A percentile compares a stretch with the other conserved stretches of the same genome.
Conservation (phyloP, 2,329 filamentous ascomycete species). For the Chaetomiaceae sp. region DNA sequence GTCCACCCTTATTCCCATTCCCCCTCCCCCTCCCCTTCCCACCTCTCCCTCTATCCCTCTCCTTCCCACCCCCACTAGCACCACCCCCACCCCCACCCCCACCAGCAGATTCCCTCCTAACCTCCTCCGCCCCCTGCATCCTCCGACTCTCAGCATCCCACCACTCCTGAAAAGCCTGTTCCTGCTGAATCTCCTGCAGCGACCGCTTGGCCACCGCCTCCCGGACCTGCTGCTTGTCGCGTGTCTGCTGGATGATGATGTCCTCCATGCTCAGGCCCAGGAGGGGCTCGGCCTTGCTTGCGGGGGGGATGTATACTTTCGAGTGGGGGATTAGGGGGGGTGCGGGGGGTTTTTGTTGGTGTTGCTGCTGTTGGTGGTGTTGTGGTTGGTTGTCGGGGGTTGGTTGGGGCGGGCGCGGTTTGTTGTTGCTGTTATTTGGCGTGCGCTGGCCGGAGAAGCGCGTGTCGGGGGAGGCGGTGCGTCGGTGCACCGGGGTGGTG, state of each 20-base stretch:
- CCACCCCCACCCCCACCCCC: slow-evolving; percentile 1
- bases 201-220: slow-evolving; percentile 85
- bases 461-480: slow-evolving; percentile 58
- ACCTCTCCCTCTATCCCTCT: slow-evolving; percentile 38
- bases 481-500: slow-evolving; percentile 33
- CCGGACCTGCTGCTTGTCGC: slow-evolving; percentile 74
- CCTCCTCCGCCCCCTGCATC: slow-evolving; percentile 52
- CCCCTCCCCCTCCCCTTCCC: slow-evolving; percentile 3
- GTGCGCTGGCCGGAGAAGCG: slow-evolving; percentile 55
- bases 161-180: slow-evolving; percentile 96
- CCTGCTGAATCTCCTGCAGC: slow-evolving; percentile 89
- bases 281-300: slow-evolving; percentile 57
- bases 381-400: slow-evolving; percentile 10
- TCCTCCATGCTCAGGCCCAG: slow-evolving; percentile 75
- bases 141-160: slow-evolving; percentile 82
- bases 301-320: slow-evolving; percentile 53
- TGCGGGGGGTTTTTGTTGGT: slow-evolving; percentile 28
- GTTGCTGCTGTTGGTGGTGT: slow-evolving; percentile 11
- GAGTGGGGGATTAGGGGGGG: slow-evolving; percentile 52
- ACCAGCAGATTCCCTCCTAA: slow-evolving; percentile 13
- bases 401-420: no score
- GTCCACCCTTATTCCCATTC: background rate
- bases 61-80: background rate
- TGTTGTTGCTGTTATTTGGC: slow-evolving; percentile 14
- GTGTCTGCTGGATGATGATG: slow-evolving; percentile 81